Evolutionary conservation across 1,139 yeast genomes (phyloP), one percentile per base, ranked within the genome.

Genomic region (Yamadazyma triangularis): DNA sequence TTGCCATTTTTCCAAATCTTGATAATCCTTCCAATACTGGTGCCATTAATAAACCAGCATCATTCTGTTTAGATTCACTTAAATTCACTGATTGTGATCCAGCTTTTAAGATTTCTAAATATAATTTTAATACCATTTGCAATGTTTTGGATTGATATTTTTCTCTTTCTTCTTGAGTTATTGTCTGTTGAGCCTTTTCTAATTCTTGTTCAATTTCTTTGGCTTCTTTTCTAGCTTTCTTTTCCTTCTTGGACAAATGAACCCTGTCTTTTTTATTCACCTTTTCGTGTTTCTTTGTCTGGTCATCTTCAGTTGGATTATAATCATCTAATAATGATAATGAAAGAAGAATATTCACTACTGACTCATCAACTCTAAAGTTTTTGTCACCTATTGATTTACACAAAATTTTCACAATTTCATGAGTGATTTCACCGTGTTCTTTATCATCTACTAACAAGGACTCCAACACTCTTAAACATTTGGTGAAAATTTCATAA

Each of bases 1-100:
- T 91, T 23, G 94, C 89, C 79, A 89, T 80, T 50, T 82, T 91
- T 2, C 97, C 95, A 52, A 82, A 88, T 51, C 77, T 78, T 2
- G 96, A 85, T 35, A 91, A 62, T 5, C 97, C 97, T 63, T 91
- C 97, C 32, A 91, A 66, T 0, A 91, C 94, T 0, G 91, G 72
- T 7, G 94, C 95, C 69, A 87, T 79, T 34, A 91, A 64, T 12
- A 43, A 44, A 14, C 48, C 45, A n/a, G 75, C 73, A 27, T 76
- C 73, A 16, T 77, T 72, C 27, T 77, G 70, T 18, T 70, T 72
- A n/a, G 36, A 33, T 3, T 35, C 37, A 8, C 32, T n/a, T 10
- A 21, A n/a, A 4, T 45, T 48, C 6, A 42, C 31, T 2, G 51
- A 39, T 14, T 50, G 50, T 2, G 64, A 48, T 3, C 70, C 70